These are phyloP conservation scores for Exophiala oligosperma DNA, from an alignment of 2,329 filamentous ascomycete genomes.

Conservation along the genomic window DNA sequence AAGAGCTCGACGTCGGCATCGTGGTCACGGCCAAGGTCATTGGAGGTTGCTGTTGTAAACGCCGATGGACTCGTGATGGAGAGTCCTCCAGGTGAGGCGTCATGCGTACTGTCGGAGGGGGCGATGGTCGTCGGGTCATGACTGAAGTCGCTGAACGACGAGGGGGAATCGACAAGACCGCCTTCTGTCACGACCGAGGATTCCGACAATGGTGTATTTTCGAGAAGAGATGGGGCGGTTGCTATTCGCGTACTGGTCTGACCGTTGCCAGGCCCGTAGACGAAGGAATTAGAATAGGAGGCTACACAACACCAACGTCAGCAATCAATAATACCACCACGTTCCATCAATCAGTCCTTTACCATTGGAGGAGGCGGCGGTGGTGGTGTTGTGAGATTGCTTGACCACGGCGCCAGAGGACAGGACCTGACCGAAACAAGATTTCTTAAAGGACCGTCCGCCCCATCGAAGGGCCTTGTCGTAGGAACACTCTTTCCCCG, in stretches of 20 bases:
- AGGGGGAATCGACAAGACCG: not conserved
- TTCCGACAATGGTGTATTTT: not conserved
- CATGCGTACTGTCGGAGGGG: not conserved
- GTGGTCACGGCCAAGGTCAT: not conserved
- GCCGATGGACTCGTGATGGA: not conserved
- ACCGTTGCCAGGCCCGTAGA: not conserved
- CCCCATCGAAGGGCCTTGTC: not conserved
- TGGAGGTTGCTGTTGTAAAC: not conserved
- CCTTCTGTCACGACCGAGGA: not conserved
- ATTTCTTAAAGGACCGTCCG: not conserved
- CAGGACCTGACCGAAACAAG: conserved; percentile 1
- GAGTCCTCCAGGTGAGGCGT: not conserved
- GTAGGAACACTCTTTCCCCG: not conserved
- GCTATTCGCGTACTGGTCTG: not conserved
- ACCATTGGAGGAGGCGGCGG: not conserved
- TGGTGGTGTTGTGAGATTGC: not conserved
- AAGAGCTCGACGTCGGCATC: not conserved
- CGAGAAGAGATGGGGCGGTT: not conserved
- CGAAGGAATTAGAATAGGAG: not conserved
- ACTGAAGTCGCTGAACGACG: not conserved
- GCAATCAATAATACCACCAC: not conserved
- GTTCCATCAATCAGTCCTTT: not conserved
- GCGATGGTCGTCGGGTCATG: not conserved
- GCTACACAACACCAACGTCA: not conserved
- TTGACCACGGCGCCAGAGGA: not conserved